These are phyloP conservation scores for Lenzites betulinus DNA, from an alignment of 768 basidiomycete species.

Conservation along the genomic window DNA sequence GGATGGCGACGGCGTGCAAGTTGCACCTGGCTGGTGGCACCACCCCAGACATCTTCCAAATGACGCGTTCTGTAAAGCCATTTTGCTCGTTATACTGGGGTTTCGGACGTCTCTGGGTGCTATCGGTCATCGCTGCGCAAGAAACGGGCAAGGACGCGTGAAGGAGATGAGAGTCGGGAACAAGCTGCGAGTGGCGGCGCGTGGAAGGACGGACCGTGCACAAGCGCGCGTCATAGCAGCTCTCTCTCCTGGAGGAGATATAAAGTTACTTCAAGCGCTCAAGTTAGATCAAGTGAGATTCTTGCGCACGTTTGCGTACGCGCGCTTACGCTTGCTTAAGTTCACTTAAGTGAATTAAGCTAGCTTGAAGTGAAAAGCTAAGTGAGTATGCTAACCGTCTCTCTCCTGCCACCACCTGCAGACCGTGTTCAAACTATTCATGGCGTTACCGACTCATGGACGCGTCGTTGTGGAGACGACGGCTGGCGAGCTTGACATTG, in stretches of 20 bases:
- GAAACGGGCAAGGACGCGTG: no score
- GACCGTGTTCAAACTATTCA: conserved; percentile 28
- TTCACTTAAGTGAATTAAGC: no score
- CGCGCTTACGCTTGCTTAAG: no score
- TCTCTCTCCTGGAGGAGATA: no score
- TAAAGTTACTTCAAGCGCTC: no score
- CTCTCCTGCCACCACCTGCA: conserved; percentile 6
- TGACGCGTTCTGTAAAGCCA: conserved; percentile 10
- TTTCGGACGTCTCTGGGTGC: not conserved
- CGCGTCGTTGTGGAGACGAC: conserved; percentile 89
- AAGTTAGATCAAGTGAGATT: no score
- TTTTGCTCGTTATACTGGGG: not conserved
- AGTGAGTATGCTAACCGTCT: not conserved
- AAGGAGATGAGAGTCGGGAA: no score
- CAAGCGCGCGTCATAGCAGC: conserved; percentile 9
- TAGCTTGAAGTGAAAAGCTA: not conserved
- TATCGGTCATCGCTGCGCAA: not conserved
- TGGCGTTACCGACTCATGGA: conserved; percentile 86
- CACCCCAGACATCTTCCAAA: conserved; percentile 10
- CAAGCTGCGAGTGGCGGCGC: not conserved
- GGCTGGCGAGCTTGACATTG: conserved; percentile 84
- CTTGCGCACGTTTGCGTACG: no score
- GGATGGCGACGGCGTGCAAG: conserved; percentile 15
- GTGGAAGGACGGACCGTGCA: no score
- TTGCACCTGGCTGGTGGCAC: conserved; percentile 10